Base-by-base conservation (phyloP, 2,329 filamentous ascomycete genomes). In the Bretziella fagacearum region DNA sequence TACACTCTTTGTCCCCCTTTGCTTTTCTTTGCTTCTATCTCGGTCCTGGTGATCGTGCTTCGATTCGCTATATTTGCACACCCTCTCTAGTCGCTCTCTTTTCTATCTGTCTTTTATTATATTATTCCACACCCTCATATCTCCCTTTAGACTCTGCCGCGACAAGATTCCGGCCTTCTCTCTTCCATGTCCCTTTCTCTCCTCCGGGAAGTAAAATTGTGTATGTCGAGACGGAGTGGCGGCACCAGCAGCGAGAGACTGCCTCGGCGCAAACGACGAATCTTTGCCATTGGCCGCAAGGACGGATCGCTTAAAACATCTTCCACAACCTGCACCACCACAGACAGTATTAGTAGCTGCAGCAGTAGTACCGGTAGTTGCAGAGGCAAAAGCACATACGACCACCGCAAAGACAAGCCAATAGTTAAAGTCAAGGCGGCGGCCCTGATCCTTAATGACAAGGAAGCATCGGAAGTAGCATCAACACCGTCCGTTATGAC, bases 101-200 rank as follows among this genome's bases (percentile, higher is more conserved):
- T n/a, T n/a, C n/a, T n/a, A n/a, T n/a, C n/a, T n/a, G n/a, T n/a
- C n/a, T n/a, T n/a, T 22, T 20, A 22, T 23, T 22, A 20, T n/a
- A n/a, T 39, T 22, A 22, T 11, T 10, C 35, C 23, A 8, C 3
- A 30, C 27, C 3, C n/a, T 11, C 4, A 17, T 39, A 11, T 10
- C 8, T 8, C 6, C 15, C 13, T 39, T 17, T 17, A 39, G 23
- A 20, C 35, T 18, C 26, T n/a, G 40, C 40, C 40, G 40, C 17
- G 40, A 18, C 26, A 27, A 27, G 10, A 29, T 17, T 26, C 32
- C 10, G 44, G 20, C 22, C 23, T 27, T 13, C 18, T 20, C 29
- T 20, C 32, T 25, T 46, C 44, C 25, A 48, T 48, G 46, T 43
- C 29, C 30, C 46, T 44, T 25, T 48, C 37, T 25, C 8, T 48